Conservation (phyloP, 2,329 filamentous ascomycete genomes). For the Sordariomycetes sp. region DNA sequence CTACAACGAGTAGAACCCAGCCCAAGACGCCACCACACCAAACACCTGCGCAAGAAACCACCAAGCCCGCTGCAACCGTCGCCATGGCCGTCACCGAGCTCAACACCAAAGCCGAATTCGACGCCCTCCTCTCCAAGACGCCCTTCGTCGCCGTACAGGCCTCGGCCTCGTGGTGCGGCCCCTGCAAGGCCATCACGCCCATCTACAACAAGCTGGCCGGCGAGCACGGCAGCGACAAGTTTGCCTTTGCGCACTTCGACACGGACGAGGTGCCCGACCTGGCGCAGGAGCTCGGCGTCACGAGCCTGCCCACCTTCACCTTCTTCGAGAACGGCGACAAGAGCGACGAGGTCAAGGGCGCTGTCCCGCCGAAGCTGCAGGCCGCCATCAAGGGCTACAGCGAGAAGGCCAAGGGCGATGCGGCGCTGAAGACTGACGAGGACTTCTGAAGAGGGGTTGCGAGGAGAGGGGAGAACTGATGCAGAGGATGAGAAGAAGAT, state of each 20-base stretch:
- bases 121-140: conserved; percentile 34
- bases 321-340: conserved; percentile 47
- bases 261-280: conserved; percentile 44
- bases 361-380: conserved; percentile 22
- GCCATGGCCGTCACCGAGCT: conserved; percentile 27
- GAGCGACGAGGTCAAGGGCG: conserved; percentile 32
- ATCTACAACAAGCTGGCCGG: conserved; percentile 39
- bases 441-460: conserved; percentile 6
- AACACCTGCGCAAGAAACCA: no score
- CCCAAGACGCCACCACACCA: no score
- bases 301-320: conserved; percentile 50
- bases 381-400: conserved; percentile 14
- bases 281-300: conserved; percentile 38
- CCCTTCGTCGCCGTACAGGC: conserved; percentile 48
- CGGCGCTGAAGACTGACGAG: conserved; percentile 2
- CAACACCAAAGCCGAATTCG: conserved; percentile 34
- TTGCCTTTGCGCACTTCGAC: conserved; percentile 50
- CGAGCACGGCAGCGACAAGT: conserved; percentile 27
- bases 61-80: no score
- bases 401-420: conserved; percentile 12
- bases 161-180: conserved; percentile 51
- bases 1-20: no score
- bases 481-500: no score
- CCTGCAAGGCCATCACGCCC: conserved; percentile 51
- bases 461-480: neutral